phyloP scores from a whole-genome alignment of 768 basidiomycete species.

The Rhizopogon vulgaris region DNA sequence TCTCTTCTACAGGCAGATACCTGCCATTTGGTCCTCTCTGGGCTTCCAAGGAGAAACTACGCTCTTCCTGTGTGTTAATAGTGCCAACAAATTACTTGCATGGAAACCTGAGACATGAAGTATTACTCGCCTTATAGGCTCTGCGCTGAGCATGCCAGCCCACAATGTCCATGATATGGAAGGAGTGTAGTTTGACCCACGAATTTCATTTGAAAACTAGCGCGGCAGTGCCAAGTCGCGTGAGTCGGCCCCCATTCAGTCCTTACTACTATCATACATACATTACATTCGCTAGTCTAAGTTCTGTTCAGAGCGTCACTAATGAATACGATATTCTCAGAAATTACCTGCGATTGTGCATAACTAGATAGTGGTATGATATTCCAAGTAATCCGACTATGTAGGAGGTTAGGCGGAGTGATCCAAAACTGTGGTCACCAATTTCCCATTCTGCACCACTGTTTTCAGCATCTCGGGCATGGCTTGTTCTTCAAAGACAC shows the following conservation, averaged over 20 bases:
- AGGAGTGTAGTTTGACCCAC: background rate
- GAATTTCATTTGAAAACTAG: background rate
- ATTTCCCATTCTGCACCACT: slow-evolving; percentile 69
- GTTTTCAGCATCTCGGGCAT: slow-evolving; percentile 96
- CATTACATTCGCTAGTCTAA: background rate
- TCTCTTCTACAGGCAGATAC: slow-evolving; percentile 49
- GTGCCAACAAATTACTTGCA: background rate
- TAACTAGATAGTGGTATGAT: background rate
- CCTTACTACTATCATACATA: background rate
- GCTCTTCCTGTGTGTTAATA: slow-evolving; percentile 25
- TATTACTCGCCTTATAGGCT: slow-evolving; percentile 44
- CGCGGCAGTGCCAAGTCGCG: background rate
- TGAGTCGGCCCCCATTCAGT: no score
- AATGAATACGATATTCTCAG: background rate
- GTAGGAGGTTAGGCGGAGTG: slow-evolving; percentile 49
- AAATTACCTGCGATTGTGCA: background rate
- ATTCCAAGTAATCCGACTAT: background rate
- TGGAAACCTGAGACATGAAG: background rate
- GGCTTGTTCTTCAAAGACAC: slow-evolving; percentile 82
- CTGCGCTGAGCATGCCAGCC: slow-evolving; percentile 71
- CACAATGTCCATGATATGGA: slow-evolving; percentile 55
- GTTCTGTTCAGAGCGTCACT: no score
- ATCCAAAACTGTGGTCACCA: slow-evolving; percentile 86
- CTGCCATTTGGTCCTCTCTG: slow-evolving; percentile 43
- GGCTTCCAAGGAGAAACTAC: slow-evolving; percentile 18